Base-by-base conservation (phyloP, 139 green algal species). In the Chlorella sp. region DNA sequence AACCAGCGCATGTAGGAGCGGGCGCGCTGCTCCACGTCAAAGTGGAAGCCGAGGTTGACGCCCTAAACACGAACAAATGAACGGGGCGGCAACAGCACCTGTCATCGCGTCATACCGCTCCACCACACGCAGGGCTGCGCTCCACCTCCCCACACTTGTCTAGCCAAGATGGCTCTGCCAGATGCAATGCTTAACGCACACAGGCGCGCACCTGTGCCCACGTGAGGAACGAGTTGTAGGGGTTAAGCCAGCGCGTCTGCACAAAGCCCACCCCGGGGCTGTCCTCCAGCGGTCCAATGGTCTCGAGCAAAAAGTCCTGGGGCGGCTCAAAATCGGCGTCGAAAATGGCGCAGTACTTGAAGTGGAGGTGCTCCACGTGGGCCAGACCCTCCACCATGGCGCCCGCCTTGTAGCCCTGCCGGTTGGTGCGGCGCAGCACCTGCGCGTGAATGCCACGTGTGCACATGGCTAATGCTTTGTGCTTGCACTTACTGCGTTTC, bases 181-280 rank as follows among this genome's bases (percentile, higher is more conserved):
- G 14, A 31, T 10, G 17, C 42, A 55, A 10, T 17, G 17, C 42
- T 17, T 26, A 10, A 10, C 10, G 10, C 42, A 55, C 42, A 10
- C 10, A 10, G 10, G 23, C 59, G 4, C 55, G 4, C 27, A 77
- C 78, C 84, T 89, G 84, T 6, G 72, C 78, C 78, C 85, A 87
- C 2, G 91, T 96, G 59, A 96, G 85, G 63, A 93, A 83, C 69
- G 84, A 91, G 77, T 89, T 74, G 51, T 91, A 90, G 50, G 77
- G 64, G 79, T 88, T 93, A 35, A 77, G 80, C 91, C 91, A 96
- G 65, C 91, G 82, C 14, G 91, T 90, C 79, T 95, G 90, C 29
- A 90, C 90, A 67, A 91, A 95, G 4, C 82, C 90, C 26, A 91
- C 70, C 55, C 80, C 81, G 74, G 65, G 62, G 61, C 87, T 76